Evolutionary conservation across 1,284 basidiomycete genomes (phyloP).

Genomic region (Leccinum subrobustum): DNA sequence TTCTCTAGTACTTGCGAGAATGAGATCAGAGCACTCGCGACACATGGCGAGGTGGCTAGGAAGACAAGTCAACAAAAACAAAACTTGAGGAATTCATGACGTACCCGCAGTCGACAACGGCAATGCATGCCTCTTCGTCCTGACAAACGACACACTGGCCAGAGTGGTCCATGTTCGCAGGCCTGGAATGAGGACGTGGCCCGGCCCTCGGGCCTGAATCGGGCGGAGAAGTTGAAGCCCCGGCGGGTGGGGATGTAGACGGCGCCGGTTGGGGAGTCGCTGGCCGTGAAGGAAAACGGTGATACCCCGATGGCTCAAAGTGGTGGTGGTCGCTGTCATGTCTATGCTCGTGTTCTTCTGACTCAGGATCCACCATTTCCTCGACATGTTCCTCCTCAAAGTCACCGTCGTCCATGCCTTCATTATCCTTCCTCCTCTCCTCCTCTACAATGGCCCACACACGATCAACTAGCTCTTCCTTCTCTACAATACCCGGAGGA

Average conservation of each 20-base stretch:
- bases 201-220: conserved; percentile 30
- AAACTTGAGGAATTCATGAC: conserved; percentile 28
- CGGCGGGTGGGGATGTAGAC: conserved; percentile 12
- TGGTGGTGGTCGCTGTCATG: neutral
- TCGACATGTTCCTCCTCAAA: conserved; percentile 26
- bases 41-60: conserved; percentile 83
- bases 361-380: conserved; percentile 17
- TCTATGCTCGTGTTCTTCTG: conserved; percentile 12
- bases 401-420: conserved; percentile 39
- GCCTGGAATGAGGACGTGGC: conserved; percentile 34
- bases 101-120: conserved; percentile 90
- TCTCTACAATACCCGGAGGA: conserved; percentile 53
- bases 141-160: conserved; percentile 88
- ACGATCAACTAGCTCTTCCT: conserved; percentile 71
- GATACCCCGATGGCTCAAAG: neutral
- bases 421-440: conserved; percentile 54
- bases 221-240: conserved; percentile 15
- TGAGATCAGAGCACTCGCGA: conserved; percentile 76
- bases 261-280: conserved; percentile 10
- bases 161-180: conserved; percentile 53
- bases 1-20: conserved; percentile 78
- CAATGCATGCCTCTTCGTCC: conserved; percentile 88
- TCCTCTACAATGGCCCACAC: conserved; percentile 64
- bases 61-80: neutral
- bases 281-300: conserved; percentile 5